These are phyloP conservation scores for Phalaenopsis aphrodite DNA, from an alignment of 106 monocot genomes.

Conservation along the genomic window DNA sequence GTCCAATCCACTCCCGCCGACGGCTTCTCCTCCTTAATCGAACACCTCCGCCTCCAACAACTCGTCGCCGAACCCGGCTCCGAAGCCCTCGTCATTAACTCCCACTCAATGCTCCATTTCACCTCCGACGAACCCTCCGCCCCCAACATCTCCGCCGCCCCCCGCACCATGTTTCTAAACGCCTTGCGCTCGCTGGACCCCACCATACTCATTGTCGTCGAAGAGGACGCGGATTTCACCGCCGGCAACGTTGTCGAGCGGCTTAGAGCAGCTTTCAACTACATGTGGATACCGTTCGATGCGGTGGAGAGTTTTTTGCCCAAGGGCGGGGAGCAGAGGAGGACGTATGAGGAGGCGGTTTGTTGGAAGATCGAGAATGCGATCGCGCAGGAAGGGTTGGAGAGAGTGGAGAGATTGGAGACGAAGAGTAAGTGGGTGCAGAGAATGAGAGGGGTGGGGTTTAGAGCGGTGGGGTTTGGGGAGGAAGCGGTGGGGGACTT, in stretches of 20 bases:
- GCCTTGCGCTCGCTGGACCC: conserved; percentile 59
- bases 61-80: conserved; percentile 25
- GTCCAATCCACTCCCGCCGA: conserved; percentile 38
- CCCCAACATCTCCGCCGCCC: not conserved
- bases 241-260: conserved; percentile 44
- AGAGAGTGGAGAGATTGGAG: conserved; percentile 81
- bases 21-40: conserved; percentile 50
- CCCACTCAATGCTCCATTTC: conserved; percentile 77
- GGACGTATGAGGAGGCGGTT: conserved; percentile 75
- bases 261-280: conserved; percentile 80
- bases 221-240: conserved; percentile 85
- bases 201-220: conserved; percentile 46
- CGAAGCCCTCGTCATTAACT: conserved; percentile 85
- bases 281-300: conserved; percentile 93
- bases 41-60: conserved; percentile 50
- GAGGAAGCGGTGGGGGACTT: conserved; percentile 73
- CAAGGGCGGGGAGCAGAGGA: conserved; percentile 58
- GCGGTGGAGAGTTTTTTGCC: conserved; percentile 66
- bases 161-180: conserved; percentile 51
- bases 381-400: conserved; percentile 65
- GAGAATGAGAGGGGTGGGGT: conserved; percentile 74
- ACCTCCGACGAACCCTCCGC: conserved; percentile 55
- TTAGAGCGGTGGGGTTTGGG: conserved; percentile 46
- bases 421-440: conserved; percentile 59
- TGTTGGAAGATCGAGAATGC: conserved; percentile 91